Base-by-base conservation (phyloP, 176 grass and related monocot genomes). In the Puccinellia tenuiflora region DNA sequence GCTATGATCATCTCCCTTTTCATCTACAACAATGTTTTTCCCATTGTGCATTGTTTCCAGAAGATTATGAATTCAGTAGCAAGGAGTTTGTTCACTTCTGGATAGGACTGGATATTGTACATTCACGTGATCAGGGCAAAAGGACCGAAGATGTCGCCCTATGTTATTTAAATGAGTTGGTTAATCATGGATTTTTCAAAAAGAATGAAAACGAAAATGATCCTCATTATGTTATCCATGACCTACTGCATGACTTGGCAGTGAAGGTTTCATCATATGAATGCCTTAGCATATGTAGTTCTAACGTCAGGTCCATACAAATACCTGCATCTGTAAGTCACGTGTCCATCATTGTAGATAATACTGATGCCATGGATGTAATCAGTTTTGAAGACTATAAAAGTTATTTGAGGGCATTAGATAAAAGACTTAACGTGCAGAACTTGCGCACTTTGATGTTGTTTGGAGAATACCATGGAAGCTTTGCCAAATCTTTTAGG, bases 1-100 rank as follows among this genome's bases (percentile, higher is more conserved):
- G 88, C 51, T 90, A 80, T 20, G 28, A 57, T 9, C 47, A 86
- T 25, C 80, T 87, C 12, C 78, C 89, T 30, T 73, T 62, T 38
- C 62, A 81, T 53, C 61, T 25, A 4, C 53, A 56, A 24, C n/a
- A 56, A 11, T 56, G 53, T 24, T 56, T 56, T 56, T 22, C 53
- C n/a, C 3, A 24, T 24, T 85, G 59, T 56, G 70, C 43, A 6
- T 26, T 91, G 15, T 88, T 88, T 57, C 89, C 85, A 4, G 59
- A 85, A 54, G 77, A 85, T 37, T 88, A 67, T 1, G 4, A 7
- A 30, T 91, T 88, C 17, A 0, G 39, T 18, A 13, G 2, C 0
- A 24, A 70, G 2, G 75, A 82, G 4, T 2, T 91, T 1, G 48
- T 72, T 39, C 53, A 52, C 12, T 73, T 91, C 0, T 91, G 89